Evolutionary conservation across 73 alveolate species (phyloP).

Genomic region (Paraurostyla sp.): DNA sequence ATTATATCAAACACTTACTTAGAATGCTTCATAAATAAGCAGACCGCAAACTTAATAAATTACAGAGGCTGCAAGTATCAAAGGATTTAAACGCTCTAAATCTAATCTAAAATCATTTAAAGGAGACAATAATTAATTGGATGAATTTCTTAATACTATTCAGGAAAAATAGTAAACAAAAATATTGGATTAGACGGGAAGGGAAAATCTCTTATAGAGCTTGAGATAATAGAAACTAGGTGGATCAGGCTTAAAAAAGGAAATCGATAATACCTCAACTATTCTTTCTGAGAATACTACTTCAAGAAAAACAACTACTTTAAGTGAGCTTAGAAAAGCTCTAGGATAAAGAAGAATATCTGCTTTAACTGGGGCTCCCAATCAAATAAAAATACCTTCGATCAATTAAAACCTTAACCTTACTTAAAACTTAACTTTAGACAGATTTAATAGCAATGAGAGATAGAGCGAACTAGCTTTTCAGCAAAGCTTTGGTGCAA

Average conservation of each 20-base stretch:
- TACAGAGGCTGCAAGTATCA: too few species aligned
- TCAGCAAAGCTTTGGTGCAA: too few species aligned
- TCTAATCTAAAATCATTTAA: neutral
- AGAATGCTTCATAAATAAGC: too few species aligned
- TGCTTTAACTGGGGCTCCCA: neutral
- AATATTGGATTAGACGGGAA: neutral
- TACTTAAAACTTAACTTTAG: neutral
- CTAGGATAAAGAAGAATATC: slow-evolving; percentile 15
- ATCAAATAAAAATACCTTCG: neutral
- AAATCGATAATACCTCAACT: neutral
- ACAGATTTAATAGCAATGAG: too few species aligned
- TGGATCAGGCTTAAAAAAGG: neutral
- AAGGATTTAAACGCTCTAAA: too few species aligned
- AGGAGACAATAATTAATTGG: neutral
- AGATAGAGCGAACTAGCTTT: too few species aligned
- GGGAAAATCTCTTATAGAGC: neutral
- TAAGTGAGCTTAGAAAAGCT: slow-evolving; percentile 8
- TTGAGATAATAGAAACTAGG: neutral
- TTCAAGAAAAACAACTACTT: neutral
- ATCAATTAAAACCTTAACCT: neutral
- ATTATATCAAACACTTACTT: too few species aligned
- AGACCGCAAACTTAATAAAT: too few species aligned
- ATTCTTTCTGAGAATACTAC: neutral
- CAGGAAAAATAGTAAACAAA: neutral
- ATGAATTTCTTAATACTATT: too few species aligned